phyloP scores from a whole-genome alignment of 2,329 filamentous ascomycete species.

The Hypocrella siamensis region DNA sequence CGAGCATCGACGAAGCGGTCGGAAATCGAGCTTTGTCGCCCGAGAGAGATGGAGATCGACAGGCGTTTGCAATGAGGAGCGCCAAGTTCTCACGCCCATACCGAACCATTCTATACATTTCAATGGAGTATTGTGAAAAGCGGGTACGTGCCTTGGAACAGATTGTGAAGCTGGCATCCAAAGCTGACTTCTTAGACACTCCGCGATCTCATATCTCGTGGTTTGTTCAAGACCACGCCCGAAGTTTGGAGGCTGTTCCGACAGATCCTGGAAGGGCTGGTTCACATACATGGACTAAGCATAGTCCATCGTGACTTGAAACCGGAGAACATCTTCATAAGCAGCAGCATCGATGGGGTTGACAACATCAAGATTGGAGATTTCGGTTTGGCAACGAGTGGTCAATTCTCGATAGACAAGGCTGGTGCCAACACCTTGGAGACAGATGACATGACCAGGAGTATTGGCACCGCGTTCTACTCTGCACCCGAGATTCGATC shows the following conservation, averaged over 20 bases:
- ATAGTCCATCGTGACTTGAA: conserved; percentile 96
- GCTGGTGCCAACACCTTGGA: conserved; percentile 24
- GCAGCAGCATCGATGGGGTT: conserved; percentile 48
- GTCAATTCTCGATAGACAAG: conserved; percentile 54
- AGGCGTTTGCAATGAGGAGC: conserved; percentile 15
- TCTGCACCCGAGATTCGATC: conserved; percentile 84
- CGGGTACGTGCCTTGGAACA: conserved; percentile 33
- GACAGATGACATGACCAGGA: conserved; percentile 51
- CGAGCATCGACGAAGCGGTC: conserved; percentile 16
- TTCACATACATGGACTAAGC: conserved; percentile 76
- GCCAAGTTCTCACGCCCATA: conserved; percentile 32
- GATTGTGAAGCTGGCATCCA: not conserved
- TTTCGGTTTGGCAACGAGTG: conserved; percentile 85
- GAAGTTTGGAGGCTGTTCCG: conserved; percentile 84
- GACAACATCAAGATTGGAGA: conserved; percentile 94
- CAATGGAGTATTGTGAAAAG: conserved; percentile 98
- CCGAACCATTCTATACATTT: conserved; percentile 77
- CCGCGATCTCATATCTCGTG: conserved; percentile 68
- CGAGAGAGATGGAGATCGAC: conserved; percentile 14
- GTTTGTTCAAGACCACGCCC: conserved; percentile 55
- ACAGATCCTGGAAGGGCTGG: conserved; percentile 78
- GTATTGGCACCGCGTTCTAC: conserved; percentile 70
- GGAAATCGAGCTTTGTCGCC: conserved; percentile 13
- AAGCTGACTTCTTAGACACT: conserved; percentile 42
- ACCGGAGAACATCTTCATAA: conserved; percentile 92